Evolutionary conservation across 345 rosid genomes (phyloP), one percentile per base, ranked within the genome.

Genomic region (Pistacia atlantica): DNA sequence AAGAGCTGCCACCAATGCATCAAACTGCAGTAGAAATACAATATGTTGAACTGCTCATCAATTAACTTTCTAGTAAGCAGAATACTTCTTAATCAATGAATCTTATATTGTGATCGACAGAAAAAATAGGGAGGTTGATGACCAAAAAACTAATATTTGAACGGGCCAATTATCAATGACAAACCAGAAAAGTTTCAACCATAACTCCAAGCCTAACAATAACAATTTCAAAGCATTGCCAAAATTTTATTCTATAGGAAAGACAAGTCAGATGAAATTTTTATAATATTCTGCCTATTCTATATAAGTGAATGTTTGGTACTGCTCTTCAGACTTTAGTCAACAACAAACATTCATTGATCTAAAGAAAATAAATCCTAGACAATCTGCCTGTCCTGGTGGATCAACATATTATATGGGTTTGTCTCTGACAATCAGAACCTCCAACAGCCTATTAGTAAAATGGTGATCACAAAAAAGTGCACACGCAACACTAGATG

Each of bases 1-100:
- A 77, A 96, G 97, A 59, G 95, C 99, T 0, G 94, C 87, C 55
- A 93, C 97, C 84, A 96, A 86, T 49, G 92, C 97, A 88, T 92
- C 98, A 83, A 96, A 96, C 99, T 90, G 74, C 52, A 28, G n/a
- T 72, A 60, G 46, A 8, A 64, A 74, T 45, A 76, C n/a, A 20
- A 51, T 37, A 58, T n/a, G 46, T 37, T 35, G 51, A 3, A 42
- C 42, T 14, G 14, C 17, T 54, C 4, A 52, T 13, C 38, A 37
- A 16, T 9, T 12, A 12, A 28, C 54, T 48, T 66, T 46, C 11
- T 42, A 3, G 4, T 17, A 46, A 48, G 76, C 45, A 11, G 51
- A 35, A 7, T 33, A 62, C 68, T 51, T 37, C 3, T 1, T 28
- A 18, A 48, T 9, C 18, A 17, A 62, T 31, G 10, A 46, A 18